Conservation (phyloP, 2,329 filamentous ascomycete species). For the Penicillium sp. region DNA sequence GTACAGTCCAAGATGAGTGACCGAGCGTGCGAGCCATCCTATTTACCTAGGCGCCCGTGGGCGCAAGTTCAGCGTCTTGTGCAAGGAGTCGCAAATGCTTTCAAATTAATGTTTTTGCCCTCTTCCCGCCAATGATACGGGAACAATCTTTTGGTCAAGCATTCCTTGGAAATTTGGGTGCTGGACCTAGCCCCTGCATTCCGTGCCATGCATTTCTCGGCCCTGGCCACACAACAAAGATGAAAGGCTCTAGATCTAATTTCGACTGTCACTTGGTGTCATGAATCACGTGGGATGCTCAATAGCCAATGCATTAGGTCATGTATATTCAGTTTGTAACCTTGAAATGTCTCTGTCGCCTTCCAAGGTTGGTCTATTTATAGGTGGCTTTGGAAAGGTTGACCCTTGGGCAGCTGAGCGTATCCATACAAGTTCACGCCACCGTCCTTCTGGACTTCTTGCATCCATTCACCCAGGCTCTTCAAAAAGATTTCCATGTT, state of each 20-base stretch:
- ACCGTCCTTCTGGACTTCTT: background rate
- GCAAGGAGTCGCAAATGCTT: constrained; percentile 1
- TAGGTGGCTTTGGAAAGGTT: background rate
- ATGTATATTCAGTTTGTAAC: too few species aligned
- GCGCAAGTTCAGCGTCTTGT: background rate
- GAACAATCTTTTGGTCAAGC: background rate
- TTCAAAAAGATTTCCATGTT: constrained; percentile 2
- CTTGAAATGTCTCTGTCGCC: too few species aligned
- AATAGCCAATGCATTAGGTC: too few species aligned
- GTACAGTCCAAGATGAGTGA: too few species aligned
- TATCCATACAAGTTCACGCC: background rate
- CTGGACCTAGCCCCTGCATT: background rate
- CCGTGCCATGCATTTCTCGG: background rate
- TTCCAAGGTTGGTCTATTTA: background rate
- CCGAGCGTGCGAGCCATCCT: background rate
- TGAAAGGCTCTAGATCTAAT: background rate
- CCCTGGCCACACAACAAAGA: background rate
- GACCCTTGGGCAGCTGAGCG: background rate
- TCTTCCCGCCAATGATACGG: background rate
- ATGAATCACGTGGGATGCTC: too few species aligned
- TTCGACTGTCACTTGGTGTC: background rate
- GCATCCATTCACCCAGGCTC: background rate
- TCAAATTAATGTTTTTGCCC: background rate
- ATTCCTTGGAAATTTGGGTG: background rate
- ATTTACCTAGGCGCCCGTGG: background rate